Base-by-base conservation (phyloP, 108 stramenopile species). In the Cylindrotheca closterium region DNA sequence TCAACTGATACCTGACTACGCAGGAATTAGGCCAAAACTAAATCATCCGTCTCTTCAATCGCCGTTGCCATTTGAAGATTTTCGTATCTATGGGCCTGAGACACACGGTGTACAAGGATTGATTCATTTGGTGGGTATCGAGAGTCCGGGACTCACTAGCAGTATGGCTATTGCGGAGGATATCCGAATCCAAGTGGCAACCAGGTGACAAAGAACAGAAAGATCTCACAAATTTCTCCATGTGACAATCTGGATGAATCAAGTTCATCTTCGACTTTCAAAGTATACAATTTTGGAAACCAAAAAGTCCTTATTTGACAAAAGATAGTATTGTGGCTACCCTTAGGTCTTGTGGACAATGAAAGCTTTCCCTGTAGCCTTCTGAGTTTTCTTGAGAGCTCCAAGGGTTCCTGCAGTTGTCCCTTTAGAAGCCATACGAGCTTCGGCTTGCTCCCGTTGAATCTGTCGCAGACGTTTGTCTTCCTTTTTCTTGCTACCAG, bases 401-500 rank as follows among this genome's bases (percentile, higher is more conserved):
- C 94, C 94, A 31, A 95, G 61, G 2, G 91, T 89, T 29, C 89
- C 89, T 26, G 72, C 81, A 17, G 79, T 68, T 22, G 64, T 69
- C 53, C 73, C 71, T 21, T 80, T 61, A 3, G 84, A 76, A 4
- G 87, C 83, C 63, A 83, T 34, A 21, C 74, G 70, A 19, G 59
- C 74, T 61, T 91, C 87, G 19, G 85, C 78, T 62, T 80, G 73
- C 66, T 95, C 94, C 30, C 85, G 74, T 28, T 79, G 91, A 65
- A 95, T 90, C 56, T 86, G 86, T 52, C 63, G 78, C 54, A 88
- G 70, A 10, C 84, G 56, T 51, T 96, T 93, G 55, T 98, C 97
- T 69, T 93, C 86, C 53, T 98, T 98, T 68, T 95, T 97, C 80
- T 95, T 94, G 17, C 87, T 83, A 2, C 90, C 93, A 0, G 93